Evolutionary conservation across 179 eudicot genomes (phyloP).

Genomic region (Nepenthes alata): DNA sequence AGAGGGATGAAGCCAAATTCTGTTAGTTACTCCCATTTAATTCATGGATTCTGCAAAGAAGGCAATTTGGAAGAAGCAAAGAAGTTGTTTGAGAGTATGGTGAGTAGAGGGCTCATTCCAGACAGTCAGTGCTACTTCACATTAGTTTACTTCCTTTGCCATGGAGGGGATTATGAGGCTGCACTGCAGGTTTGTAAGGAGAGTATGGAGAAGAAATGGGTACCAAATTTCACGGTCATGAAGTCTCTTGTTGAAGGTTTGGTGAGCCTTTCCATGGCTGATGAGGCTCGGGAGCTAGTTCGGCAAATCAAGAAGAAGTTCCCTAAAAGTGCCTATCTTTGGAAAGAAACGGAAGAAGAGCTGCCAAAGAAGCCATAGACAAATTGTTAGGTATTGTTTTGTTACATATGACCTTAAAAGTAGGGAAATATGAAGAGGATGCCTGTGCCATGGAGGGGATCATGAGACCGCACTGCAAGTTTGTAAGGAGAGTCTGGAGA

Average conservation of each 20-base stretch:
- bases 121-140: slow-evolving; percentile 58
- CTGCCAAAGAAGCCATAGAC: slow-evolving; percentile 8
- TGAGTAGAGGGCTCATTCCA: slow-evolving; percentile 27
- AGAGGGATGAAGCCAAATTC: slow-evolving; percentile 45
- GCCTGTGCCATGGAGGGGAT: slow-evolving; percentile 48
- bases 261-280: slow-evolving; percentile 42
- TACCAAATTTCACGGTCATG: slow-evolving; percentile 63
- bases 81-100: slow-evolving; percentile 44
- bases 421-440: slow-evolving; percentile 6
- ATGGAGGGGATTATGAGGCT: slow-evolving; percentile 54
- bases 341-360: slow-evolving; percentile 62
- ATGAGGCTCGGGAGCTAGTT: slow-evolving; percentile 61
- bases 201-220: slow-evolving; percentile 54
- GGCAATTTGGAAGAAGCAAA: slow-evolving; percentile 66
- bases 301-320: slow-evolving; percentile 51
- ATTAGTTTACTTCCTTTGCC: slow-evolving; percentile 42
- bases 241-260: slow-evolving; percentile 67
- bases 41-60: slow-evolving; percentile 69
- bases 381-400: too few relatives aligned
- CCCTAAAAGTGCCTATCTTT: slow-evolving; percentile 35
- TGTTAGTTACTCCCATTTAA: slow-evolving; percentile 38
- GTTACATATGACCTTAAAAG: too few relatives aligned
- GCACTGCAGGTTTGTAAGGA: slow-evolving; percentile 48
- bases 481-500: slow-evolving; percentile 47
- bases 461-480: slow-evolving; percentile 48